phyloP scores from a whole-genome alignment of 192 early-diverging fungal species.

The Umbelopsis ramanniana region DNA sequence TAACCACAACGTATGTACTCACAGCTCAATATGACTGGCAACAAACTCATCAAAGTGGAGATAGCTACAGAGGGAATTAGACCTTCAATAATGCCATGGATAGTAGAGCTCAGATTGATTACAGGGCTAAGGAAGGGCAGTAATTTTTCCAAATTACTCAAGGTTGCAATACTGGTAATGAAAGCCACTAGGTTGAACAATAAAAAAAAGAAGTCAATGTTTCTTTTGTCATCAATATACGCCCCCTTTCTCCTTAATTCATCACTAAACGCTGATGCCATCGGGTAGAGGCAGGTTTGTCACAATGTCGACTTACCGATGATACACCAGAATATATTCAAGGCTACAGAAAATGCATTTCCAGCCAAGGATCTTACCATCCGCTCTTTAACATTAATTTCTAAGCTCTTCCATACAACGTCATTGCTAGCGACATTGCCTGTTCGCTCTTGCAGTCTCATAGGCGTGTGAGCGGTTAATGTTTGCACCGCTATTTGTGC shows the following conservation, averaged over 20 bases:
- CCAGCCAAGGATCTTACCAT: conserved; percentile 55
- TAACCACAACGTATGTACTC: not conserved
- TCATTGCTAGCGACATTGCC: conserved; percentile 64
- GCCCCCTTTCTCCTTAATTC: not conserved
- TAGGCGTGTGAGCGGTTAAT: conserved; percentile 57
- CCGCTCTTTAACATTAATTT: conserved; percentile 46
- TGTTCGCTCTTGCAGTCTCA: conserved; percentile 58
- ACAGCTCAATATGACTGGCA: conserved; percentile 57
- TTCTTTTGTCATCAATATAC: too few relatives aligned
- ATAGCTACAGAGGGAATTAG: conserved; percentile 59
- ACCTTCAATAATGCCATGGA: conserved; percentile 59
- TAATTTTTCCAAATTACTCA: conserved; percentile 44
- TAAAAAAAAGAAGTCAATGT: not conserved
- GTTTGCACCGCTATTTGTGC: conserved; percentile 73
- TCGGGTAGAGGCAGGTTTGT: too few relatives aligned
- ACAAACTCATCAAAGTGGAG: conserved; percentile 53
- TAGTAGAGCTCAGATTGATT: conserved; percentile 10
- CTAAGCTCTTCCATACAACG: conserved; percentile 76
- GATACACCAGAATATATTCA: conserved; percentile 68
- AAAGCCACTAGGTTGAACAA: conserved; percentile 41
- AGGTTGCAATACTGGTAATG: conserved; percentile 42
- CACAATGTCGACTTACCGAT: conserved; percentile 38
- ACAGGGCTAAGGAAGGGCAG: conserved; percentile 14
- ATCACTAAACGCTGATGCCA: too few relatives aligned
- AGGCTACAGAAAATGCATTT: conserved; percentile 42